These are phyloP conservation scores for Sesbania bispinosa DNA, from an alignment of 306 rosid genomes.

Conservation along the genomic window DNA sequence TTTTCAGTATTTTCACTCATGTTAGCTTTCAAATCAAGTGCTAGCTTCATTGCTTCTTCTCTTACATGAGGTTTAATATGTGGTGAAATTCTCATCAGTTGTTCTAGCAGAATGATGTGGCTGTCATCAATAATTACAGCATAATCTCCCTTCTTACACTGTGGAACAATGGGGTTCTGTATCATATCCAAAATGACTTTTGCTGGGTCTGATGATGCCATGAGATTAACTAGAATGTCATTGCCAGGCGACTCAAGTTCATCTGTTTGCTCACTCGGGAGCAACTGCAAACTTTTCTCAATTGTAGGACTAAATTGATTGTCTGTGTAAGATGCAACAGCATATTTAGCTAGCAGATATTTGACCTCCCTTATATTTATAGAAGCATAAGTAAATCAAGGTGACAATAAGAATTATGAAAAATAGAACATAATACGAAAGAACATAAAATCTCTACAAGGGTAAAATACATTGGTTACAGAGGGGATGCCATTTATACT, in stretches of 20 bases:
- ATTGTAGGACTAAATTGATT: constrained; percentile 8
- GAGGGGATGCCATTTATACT: neutral
- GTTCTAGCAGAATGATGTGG: neutral
- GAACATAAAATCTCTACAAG: neutral
- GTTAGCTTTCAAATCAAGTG: neutral
- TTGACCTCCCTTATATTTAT: no score
- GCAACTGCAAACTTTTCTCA: constrained; percentile 15
- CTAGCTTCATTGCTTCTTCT: neutral
- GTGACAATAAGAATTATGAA: neutral
- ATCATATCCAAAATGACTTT: constrained; percentile 43
- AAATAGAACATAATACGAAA: neutral
- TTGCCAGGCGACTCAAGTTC: neutral
- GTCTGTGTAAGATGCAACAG: neutral
- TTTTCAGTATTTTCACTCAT: neutral
- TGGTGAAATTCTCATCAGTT: neutral
- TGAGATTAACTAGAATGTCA: constrained; percentile 26
- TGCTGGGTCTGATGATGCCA: constrained; percentile 40
- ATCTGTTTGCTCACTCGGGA: constrained; percentile 19
- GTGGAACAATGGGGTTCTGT: neutral
- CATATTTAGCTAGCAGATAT: neutral
- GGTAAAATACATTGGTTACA: neutral
- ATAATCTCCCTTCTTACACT: neutral
- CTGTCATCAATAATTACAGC: neutral
- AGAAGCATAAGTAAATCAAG: constrained; percentile 9
- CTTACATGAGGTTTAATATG: neutral